Evolutionary conservation across 495 filamentous ascomycete genomes (phyloP), one percentile per base, ranked within the genome.

Genomic region (Jackrogersella multiformis): DNA sequence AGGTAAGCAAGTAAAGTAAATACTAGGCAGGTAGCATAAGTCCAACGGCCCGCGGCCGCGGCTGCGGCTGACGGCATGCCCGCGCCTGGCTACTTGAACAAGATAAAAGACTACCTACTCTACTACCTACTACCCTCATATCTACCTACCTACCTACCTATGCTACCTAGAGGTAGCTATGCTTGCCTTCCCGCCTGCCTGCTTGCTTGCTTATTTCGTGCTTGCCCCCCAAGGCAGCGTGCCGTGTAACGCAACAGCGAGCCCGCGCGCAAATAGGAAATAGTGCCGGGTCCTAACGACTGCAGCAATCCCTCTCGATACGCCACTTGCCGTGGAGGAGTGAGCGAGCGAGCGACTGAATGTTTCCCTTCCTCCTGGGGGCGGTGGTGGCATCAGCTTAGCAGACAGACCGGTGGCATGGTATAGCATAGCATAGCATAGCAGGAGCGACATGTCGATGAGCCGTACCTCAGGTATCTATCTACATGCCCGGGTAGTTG

Each of bases 51-150:
- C 65, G 52, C 28, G 45, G 58, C 58, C 49, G 56, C 51, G 56
- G 42, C 18, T 68, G 65, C 65, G 65, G 65, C 65, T 68, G 65
- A 68, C 53, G 39, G 53, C 65, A 62, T 63, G n/a, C 35, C n/a
- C 13, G 44, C 6, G 18, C 57, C n/a, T 30, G 46, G 38, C 56
- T 56, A 44, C 45, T 35, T 28, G 10, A 20, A 21, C 7, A 42
- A 21, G 15, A 45, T n/a, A 48, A 48, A 48, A 28, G 44, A 23
- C 44, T 48, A 28, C 21, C 44, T 23, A 13, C 23, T 48, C 10
- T 42, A n/a, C 16, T 39, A 15, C 36, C 34, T 26, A 51, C 32
- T n/a, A n/a, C n/a, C n/a, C n/a, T n/a, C n/a, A n/a, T n/a, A n/a
- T n/a, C n/a, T n/a, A n/a, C n/a, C n/a, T n/a, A n/a, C n/a, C n/a